Evolutionary conservation across 257 asterid genomes (phyloP), one percentile per base, ranked within the genome.

Genomic region (Scutellaria baicalensis): DNA sequence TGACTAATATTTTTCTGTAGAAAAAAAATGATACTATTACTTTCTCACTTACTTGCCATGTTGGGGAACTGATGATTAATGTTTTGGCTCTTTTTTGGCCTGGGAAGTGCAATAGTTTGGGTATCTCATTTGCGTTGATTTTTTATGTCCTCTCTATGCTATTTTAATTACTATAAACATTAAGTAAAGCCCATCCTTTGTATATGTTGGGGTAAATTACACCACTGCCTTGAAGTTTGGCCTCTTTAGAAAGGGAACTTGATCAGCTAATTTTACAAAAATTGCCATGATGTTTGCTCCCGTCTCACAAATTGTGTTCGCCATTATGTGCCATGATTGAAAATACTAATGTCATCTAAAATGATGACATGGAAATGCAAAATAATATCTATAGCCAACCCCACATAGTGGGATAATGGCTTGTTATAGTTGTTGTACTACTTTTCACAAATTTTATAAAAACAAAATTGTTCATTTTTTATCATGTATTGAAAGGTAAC

Each of bases 21-120:
- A 16, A 70, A 59, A 20, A 70, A 35, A 65, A 35, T 60, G 55
- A 39, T 48, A 45, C 64, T 48, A 74, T 66, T 65, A 56, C 9
- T 66, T 72, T 69, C 72, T 62, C 68, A 59, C 40, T 36, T 48
- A 64, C 36, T 9, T 59, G 48, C 17, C 54, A 70, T 72, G 38
- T 43, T 65, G 51, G 35, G 33, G 57, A 59, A 45, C 59, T 61
- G 74, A 56, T 68, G 61, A 52, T 49, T 60, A 50, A 49, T 61
- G 12, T 33, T 8, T 48, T n/a, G 14, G 50, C 14, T 14, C 38
- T 44, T 58, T 58, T 36, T 65, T 62, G 63, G 52, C 40, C 70
- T 64, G 62, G 56, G 38, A 72, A 74, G 47, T 55, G 76, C 11
- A 33, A 9, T 20, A 45, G 36, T 66, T 20, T 75, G 12, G 51